Evolutionary conservation across 176 grass and related monocot species (phyloP), one percentile per base, ranked within the genome.

Genomic region (Oryza coarctata): DNA sequence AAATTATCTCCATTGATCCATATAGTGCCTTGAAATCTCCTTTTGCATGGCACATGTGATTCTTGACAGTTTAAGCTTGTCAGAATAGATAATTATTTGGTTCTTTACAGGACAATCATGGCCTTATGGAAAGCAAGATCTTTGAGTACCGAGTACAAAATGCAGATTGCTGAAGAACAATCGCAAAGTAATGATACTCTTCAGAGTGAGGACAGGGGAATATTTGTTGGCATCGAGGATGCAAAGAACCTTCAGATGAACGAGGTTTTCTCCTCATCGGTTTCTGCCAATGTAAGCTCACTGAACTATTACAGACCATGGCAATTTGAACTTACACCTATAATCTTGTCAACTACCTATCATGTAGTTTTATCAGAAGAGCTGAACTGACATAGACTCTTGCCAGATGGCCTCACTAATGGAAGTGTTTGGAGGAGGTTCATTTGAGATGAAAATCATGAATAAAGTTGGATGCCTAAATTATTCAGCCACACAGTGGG

Each of bases 51-150:
- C 39, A 77, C 50, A 35, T 80, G 41, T 73, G 25, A 5, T 73
- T 82, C 9, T 35, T 65, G 68, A 65, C 62, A 68, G 68, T 62
- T 74, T 55, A 68, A 33, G 47, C 43, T 73, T 71, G 34, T 49
- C 23, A 11, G 9, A 79, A 50, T 84, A 79, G 35, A 88, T 71
- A 45, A 50, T 76, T 77, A 5, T 29, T 44, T 76, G 45, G 12
- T 92, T 52, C 58, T 83, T 75, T 88, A 75, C 74, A 98, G 96
- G 89, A 95, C 90, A 28, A 95, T 91, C 72, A 91, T 95, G 88
- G 93, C 93, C 14, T 84, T 98, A 70, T 98, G 96, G 93, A 98
- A 98, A 83, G 96, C 87, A 77, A 93, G 91, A 81, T 90, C 93
- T 65, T 87, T 91, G 68, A 98, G 82, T 67, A 82, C 87, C 0